These are phyloP conservation scores for Ramichloridium luteum DNA, from an alignment of 2,329 filamentous ascomycete species.

Conservation along the genomic window DNA sequence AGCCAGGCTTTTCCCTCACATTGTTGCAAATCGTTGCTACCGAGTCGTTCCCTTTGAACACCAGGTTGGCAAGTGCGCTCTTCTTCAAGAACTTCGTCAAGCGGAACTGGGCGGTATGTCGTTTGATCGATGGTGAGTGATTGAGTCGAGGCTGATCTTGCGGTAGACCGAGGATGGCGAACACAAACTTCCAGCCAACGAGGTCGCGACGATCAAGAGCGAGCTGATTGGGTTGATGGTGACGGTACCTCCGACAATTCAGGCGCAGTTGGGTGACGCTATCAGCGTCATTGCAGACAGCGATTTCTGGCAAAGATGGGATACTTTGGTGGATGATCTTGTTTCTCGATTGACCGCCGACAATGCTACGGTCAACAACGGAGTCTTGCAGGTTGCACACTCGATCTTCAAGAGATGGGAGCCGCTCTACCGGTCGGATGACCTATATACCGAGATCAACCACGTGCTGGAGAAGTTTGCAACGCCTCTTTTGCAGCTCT, in stretches of 20 bases:
- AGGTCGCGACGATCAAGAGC: constrained; percentile 83
- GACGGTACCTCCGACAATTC: constrained; percentile 71
- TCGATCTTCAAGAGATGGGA: constrained; percentile 96
- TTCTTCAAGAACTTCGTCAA: constrained; percentile 99
- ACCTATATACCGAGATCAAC: constrained; percentile 88
- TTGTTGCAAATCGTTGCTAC: constrained; percentile 85
- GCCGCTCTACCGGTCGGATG: constrained; percentile 84
- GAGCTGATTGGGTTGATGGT: constrained; percentile 97
- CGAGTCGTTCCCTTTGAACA: constrained; percentile 58
- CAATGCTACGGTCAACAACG: constrained; percentile 77
- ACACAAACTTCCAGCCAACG: constrained; percentile 72
- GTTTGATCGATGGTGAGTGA: background rate
- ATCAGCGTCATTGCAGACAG: constrained; percentile 97
- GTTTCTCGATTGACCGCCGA: constrained; percentile 73
- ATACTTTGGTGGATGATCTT: constrained; percentile 88
- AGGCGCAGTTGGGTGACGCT: constrained; percentile 88
- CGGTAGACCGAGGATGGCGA: constrained; percentile 74
- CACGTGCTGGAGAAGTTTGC: constrained; percentile 84
- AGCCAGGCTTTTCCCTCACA: constrained; percentile 71
- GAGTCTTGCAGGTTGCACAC: constrained; percentile 91
- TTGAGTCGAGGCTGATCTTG: constrained; percentile 11
- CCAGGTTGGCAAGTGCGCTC: constrained; percentile 73
- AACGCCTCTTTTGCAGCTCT: constrained; percentile 65
- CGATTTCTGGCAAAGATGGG: constrained; percentile 93
- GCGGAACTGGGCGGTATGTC: constrained; percentile 69